These are phyloP conservation scores for Pseudogymnoascus pannorum DNA, from an alignment of 2,329 filamentous ascomycete species.

Conservation along the genomic window DNA sequence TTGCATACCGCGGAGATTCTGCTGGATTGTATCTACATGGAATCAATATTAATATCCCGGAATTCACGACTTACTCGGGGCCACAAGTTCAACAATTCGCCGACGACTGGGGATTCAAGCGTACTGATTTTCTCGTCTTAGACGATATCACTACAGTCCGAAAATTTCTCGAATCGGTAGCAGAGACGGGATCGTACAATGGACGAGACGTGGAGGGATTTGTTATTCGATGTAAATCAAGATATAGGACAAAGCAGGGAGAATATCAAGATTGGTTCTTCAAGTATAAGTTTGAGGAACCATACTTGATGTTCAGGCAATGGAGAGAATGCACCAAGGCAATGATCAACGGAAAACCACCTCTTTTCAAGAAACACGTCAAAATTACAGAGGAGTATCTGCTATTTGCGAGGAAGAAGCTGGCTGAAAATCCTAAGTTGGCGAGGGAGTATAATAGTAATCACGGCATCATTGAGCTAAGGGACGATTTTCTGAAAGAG, in stretches of 20 bases:
- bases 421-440: slow-evolving; percentile 61
- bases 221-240: slow-evolving; percentile 77
- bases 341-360: slow-evolving; percentile 66
- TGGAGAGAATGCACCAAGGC: slow-evolving; percentile 97
- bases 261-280: slow-evolving; percentile 95
- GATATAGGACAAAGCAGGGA: slow-evolving; percentile 38
- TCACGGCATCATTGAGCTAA: slow-evolving; percentile 87
- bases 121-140: slow-evolving; percentile 73
- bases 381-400: slow-evolving; percentile 90
- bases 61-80: slow-evolving; percentile 82
- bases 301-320: slow-evolving; percentile 96
- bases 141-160: slow-evolving; percentile 68
- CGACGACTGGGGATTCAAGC: slow-evolving; percentile 86
- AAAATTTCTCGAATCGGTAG: slow-evolving; percentile 73
- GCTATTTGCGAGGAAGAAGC: slow-evolving; percentile 65
- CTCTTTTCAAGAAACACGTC: slow-evolving; percentile 77
- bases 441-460: slow-evolving; percentile 72
- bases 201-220: slow-evolving; percentile 95
- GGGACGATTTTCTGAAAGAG: slow-evolving; percentile 77
- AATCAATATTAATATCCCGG: slow-evolving; percentile 89
- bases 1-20: slow-evolving; percentile 74
- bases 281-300: slow-evolving; percentile 99
- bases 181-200: slow-evolving; percentile 81
- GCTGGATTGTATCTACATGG: slow-evolving; percentile 93
- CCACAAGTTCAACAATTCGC: slow-evolving; percentile 82